Evolutionary conservation across 345 rosid species (phyloP), one percentile per base, ranked within the genome.

Genomic region (Isatis tinctoria): DNA sequence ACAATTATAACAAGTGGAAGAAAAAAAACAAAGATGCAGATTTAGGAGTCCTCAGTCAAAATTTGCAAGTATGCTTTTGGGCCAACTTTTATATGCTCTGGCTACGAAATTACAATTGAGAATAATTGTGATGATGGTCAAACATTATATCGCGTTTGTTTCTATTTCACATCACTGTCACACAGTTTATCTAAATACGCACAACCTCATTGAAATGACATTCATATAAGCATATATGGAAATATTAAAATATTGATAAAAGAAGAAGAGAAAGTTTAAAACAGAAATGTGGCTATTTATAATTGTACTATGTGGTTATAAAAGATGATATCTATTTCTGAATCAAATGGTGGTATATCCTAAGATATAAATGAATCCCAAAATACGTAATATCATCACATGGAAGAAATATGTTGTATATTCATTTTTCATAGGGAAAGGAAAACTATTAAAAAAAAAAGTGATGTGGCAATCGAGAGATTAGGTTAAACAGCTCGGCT

Each of bases 41-140:
- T n/a, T n/a, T n/a, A 37, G 24, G 5, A 74, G 32, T 73, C 26
- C 59, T 27, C 7, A 60, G 73, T 74, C 78, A 74, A 67, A 32
- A 17, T 48, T 37, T 48, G 3, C 3, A 37, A 13, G 26, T 45
- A 8, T 74, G 60, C 67, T 59, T 74, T 37, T 67, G 61, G 54
- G 54, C 67, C 61, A 58, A 58, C 78, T 48, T 36, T 51, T 6
- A 45, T 45, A 36, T 35, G 72, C 32, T 45, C 49, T 66, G 16
- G 35, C 72, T 41, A 13, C 33, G 60, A 68, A 67, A 33, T 40
- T 51, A 57, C 60, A 10, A 53, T 1, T 53, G 18, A 14, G 22
- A 10, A 9, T 20, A 54, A 54, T 20, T 58, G 4, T 22, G 45
- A 9, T 0, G 5, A 11, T 27, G 53, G 69, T 72, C 69, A 60